Evolutionary conservation across 768 basidiomycete genomes (phyloP), one percentile per base, ranked within the genome.

Genomic region (Lactarius sp.): DNA sequence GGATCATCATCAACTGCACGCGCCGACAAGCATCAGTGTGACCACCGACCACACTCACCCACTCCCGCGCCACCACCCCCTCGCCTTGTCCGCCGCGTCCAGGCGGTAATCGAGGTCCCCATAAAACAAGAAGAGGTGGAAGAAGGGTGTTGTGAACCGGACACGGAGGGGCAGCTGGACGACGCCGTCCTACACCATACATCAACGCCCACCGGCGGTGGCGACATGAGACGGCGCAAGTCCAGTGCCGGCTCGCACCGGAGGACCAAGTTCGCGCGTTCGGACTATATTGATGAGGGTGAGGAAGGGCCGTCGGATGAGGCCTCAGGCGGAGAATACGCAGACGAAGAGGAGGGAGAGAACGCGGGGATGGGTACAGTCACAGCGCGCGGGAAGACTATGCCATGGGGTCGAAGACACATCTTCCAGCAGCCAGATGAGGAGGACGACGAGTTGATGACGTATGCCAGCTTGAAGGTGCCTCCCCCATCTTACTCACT

Each of bases 401-500:
- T 42, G 47, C 55, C 42, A 52, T 59, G 52, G 64, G 68, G 46
- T 66, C 56, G 16, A 64, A 70, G 60, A 52, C 66, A 52, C 22
- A 65, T 60, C 44, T 59, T 33, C 13, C 53, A 57, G 41, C 27
- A 59, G 33, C 60, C 66, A 41, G 73, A 74, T 42, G 74, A 82
- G 18, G 85, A 80, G 10, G 83, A 84, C 5, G 85, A 88, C 65
- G 84, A 86, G 68, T 70, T 87, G 37, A 78, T 82, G 77, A 81
- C 87, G 73, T 83, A 81, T 33, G 75, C 78, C n/a, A 81, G 27
- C 20, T 49, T 49, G 20, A 49, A 81, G 77, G 87, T 86, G 56
- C 39, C 7, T 12, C 6, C 13, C 33, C 39, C 59, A 52, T 64
- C 61, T 12, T 13, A 27, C 31, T 49, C 68, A 46, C 9, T 47